Evolutionary conservation across 2,329 filamentous ascomycete genomes (phyloP).

Genomic region (Didymella pinodella): DNA sequence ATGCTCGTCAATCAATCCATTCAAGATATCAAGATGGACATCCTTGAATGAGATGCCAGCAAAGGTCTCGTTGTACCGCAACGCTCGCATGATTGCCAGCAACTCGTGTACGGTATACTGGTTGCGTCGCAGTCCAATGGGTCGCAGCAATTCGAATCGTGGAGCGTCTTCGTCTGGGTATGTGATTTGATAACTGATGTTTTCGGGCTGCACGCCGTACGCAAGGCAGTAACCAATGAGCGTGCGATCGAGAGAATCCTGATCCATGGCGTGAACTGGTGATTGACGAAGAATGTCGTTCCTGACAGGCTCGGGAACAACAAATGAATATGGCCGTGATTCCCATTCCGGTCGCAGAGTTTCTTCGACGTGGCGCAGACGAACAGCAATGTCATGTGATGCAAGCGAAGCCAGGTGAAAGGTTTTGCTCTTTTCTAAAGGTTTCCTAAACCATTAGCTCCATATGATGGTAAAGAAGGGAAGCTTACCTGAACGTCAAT

Average conservation of each 20-base stretch:
- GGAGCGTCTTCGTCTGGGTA: constrained; percentile 67
- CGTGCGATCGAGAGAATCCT: constrained; percentile 69
- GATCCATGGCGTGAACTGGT: constrained; percentile 64
- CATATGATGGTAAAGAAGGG: neutral
- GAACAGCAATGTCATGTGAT: constrained; percentile 69
- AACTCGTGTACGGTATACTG: constrained; percentile 69
- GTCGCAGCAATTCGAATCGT: constrained; percentile 69
- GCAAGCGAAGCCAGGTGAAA: constrained; percentile 70
- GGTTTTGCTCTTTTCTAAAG: constrained; percentile 62
- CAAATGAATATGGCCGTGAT: constrained; percentile 68
- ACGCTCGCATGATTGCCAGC: constrained; percentile 72
- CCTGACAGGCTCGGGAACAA: constrained; percentile 61
- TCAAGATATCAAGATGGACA: constrained; percentile 70
- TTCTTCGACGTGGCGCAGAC: constrained; percentile 67
- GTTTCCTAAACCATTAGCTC: constrained; percentile 53
- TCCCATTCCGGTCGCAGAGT: constrained; percentile 72
- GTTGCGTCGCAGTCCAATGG: constrained; percentile 58
- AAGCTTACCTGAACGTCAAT: constrained; percentile 65
- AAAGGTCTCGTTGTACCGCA: constrained; percentile 76
- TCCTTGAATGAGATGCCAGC: constrained; percentile 71
- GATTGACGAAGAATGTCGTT: constrained; percentile 45
- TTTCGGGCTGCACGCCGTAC: constrained; percentile 71
- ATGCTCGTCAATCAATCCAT: constrained; percentile 66
- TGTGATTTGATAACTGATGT: constrained; percentile 59
- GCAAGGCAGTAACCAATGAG: constrained; percentile 74